These are phyloP conservation scores for Didymella arachidicola DNA, from an alignment of 2,329 filamentous ascomycete species.

Conservation along the genomic window DNA sequence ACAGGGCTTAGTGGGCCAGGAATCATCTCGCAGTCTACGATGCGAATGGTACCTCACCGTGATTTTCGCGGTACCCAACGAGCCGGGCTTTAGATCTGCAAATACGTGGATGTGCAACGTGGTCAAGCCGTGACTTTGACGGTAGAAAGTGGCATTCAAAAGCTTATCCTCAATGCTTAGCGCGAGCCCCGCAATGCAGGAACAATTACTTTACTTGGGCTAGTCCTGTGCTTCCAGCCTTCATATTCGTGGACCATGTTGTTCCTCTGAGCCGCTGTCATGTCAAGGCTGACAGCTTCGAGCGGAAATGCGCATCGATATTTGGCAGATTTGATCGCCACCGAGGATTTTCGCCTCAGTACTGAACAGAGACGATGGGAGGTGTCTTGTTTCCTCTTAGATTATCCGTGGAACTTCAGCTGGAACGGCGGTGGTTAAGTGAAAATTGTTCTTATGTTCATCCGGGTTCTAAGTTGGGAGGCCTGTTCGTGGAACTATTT, in stretches of 20 bases:
- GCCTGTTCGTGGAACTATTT: not conserved
- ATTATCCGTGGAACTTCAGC: not conserved
- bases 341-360: not conserved
- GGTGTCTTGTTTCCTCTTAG: not conserved
- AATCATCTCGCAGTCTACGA: no score
- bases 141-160: slow-evolving; percentile 13
- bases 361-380: not conserved
- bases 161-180: slow-evolving; percentile 10
- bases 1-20: not conserved
- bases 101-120: not conserved
- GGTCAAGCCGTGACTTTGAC: slow-evolving; percentile 4
- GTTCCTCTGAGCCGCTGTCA: not conserved
- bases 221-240: not conserved
- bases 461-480: not conserved
- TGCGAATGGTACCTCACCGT: not conserved
- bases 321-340: not conserved
- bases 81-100: slow-evolving; percentile 8
- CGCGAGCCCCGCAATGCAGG: not conserved
- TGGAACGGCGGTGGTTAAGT: not conserved
- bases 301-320: not conserved
- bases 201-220: not conserved
- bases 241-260: slow-evolving; percentile 10
- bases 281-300: not conserved
- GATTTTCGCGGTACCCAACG: slow-evolving; percentile 2
- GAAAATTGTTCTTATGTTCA: not conserved